These are phyloP conservation scores for Viridothelium virens DNA, from an alignment of 495 filamentous ascomycete species.

Conservation along the genomic window DNA sequence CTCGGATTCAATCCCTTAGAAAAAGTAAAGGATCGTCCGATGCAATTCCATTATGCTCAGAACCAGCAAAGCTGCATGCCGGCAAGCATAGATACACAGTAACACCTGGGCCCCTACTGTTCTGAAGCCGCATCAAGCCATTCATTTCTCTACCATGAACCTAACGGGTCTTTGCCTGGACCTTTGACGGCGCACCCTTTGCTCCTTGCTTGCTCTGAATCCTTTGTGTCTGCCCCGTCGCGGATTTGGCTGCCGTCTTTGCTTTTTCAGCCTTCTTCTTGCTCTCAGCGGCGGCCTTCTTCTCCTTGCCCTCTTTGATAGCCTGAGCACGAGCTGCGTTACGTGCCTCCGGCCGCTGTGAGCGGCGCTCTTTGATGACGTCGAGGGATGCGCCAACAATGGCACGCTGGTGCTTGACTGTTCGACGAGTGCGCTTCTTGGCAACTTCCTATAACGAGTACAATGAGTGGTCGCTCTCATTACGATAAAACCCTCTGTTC, in stretches of 20 bases:
- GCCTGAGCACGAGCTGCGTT: conserved; percentile 81
- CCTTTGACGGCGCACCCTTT: conserved; percentile 82
- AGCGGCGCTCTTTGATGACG: conserved; percentile 98
- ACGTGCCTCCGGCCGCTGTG: conserved; percentile 87
- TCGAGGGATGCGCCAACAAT: conserved; percentile 99
- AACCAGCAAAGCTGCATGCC: background rate
- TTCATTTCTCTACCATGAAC: conserved; percentile 11
- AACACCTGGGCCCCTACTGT: background rate
- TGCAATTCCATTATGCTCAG: too few species aligned
- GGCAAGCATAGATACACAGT: conserved; percentile 5
- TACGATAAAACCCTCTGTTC: too few species aligned
- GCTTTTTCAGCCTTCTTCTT: conserved; percentile 99
- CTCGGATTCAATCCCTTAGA: too few species aligned
- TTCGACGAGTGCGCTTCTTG: conserved; percentile 98
- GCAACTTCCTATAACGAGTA: conserved; percentile 71
- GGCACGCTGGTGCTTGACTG: conserved; percentile 96
- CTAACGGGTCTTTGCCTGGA: conserved; percentile 84
- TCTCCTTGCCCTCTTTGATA: conserved; percentile 95
- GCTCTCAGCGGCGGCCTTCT: conserved; percentile 76
- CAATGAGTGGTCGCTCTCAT: background rate
- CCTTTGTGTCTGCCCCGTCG: conserved; percentile 66
- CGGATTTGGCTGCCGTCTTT: conserved; percentile 67
- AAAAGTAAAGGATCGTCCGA: too few species aligned
- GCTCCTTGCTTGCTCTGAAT: conserved; percentile 95
- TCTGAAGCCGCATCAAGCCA: background rate